Evolutionary conservation across 768 basidiomycete species (phyloP), one percentile per base, ranked within the genome.

Genomic region (Lactifluus hygrophoroides): DNA sequence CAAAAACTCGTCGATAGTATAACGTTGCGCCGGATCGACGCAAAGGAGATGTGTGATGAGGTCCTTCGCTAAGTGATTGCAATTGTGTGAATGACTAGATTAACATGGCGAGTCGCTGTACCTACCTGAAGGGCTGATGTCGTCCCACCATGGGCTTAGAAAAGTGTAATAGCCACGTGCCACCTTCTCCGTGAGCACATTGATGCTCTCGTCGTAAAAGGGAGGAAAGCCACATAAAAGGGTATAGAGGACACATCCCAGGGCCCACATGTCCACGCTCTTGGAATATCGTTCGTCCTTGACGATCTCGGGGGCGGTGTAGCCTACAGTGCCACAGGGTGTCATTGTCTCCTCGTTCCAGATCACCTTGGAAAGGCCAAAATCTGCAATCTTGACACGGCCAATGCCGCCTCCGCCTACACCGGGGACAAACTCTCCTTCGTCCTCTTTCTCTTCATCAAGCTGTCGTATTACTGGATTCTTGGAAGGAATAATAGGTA

Each of bases 271-370:
- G 69, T 99, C 96, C 54, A 98, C 95, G 67, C 89, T 92, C 73
- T 94, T 94, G 70, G 84, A 88, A 70, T 95, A 95, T 28, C 93
- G 81, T 74, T 99, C 95, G 69, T 98, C 96, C 74, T 97, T 98
- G 66, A 99, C 96, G 61, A 99, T 99, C 74, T 99, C 96, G 5
- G 96, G 96, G 6, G 96, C 96, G 2, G 96, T 99, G 72, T 99
- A 99, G 21, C 96, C 96, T 32, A 99, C 95, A 3, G 96, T 99
- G n/a, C 96, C 96, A 67, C 96, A 99, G 21, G 96, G 96, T 14
- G 96, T 99, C 89, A 91, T 94, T 6, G 96, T 99, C 69, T 97
- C 86, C 68, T 98, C 96, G 69, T 95, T 88, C 96, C 96, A 99
- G 4, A 99, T 92, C 54, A 98, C 87, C 74, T 99, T 99, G 61